Evolutionary conservation across 169 alveolate genomes (phyloP), one percentile per base, ranked within the genome.

Genomic region (Plasmodium chabaudi): DNA sequence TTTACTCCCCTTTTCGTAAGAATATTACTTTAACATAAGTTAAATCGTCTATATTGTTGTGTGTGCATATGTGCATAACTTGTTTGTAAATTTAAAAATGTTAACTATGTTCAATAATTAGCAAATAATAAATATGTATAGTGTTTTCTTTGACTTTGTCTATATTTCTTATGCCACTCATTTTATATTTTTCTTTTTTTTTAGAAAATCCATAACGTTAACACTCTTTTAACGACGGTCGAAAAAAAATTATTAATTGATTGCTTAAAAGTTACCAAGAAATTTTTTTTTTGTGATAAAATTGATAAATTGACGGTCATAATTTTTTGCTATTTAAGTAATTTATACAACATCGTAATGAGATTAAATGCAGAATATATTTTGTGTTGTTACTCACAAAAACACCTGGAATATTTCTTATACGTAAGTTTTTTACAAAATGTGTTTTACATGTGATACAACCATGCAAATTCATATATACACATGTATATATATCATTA

Each of bases 1-100:
- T 77, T 77, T 63, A 63, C 56, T 5, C 88, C 88, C 69, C n/a
- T 77, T 65, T 77, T 77, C 51, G 88, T 77, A 77, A 77, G 88
- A 75, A 25, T 10, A 55, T 10, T 47, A 27, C 6, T 51, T 34
- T 34, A 34, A 34, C 42, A 34, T 34, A 3, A 34, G 4, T 34
- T 34, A 34, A 34, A 34, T 34, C 0, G 42, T 34, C 7, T 34
- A 34, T 34, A 34, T 34, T 34, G 7, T 34, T 34, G 42, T 34
- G 42, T 34, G 42, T 34, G 42, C 4, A 34, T 34, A 34, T 34
- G 42, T 34, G 42, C 42, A 34, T 34, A 34, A 34, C 7, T 34
- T 3, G 7, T 3, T 34, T 34, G 7, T 34, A 34, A 34, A 34
- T 34, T 34, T 34, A 34, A 34, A 34, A 34, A 34, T 34, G 5